Percentiles rank a stretch among this genome's conserved stretches.
Conservation (phyloP, 768 basidiomycete species). For the Mycena epipterygia region DNA sequence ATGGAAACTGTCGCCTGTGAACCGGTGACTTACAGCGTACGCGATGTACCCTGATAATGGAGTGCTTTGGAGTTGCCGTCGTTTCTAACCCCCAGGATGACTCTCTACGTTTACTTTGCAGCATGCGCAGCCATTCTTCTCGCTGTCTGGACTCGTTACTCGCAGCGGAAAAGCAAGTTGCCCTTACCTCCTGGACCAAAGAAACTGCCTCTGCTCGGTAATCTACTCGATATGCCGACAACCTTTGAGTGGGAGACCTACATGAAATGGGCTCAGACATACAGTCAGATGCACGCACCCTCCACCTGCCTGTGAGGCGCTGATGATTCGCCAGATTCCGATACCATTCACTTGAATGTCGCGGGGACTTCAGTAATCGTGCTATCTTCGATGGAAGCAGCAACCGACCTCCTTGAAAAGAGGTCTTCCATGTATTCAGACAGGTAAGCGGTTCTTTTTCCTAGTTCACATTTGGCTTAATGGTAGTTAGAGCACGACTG, state of each 20-base stretch:
- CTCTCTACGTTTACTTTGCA: neutral
- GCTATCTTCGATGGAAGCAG: conserved; percentile 42
- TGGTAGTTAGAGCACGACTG: neutral
- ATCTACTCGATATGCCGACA: conserved; percentile 59
- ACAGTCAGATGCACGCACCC: conserved; percentile 33
- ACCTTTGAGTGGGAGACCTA: conserved; percentile 56
- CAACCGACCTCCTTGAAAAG: conserved; percentile 54
- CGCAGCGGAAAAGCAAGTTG: neutral
- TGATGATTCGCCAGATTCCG: conserved; percentile 24
- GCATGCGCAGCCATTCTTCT: neutral
- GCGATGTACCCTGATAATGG: too few species aligned
- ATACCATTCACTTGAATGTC: conserved; percentile 48
- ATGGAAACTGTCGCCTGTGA: too few species aligned
- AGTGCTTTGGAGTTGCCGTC: neutral
- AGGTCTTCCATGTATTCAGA: conserved; percentile 36
- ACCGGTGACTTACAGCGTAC: too few species aligned
- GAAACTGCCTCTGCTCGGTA: conserved; percentile 59
- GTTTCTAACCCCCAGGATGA: neutral
- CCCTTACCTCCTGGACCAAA: conserved; percentile 52
- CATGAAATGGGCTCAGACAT: conserved; percentile 51
- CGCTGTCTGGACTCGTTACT: neutral
- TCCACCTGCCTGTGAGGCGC: too few species aligned
- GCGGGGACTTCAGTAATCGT: conserved; percentile 51
- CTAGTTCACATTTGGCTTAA: neutral
- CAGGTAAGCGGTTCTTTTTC: neutral